Percentiles rank a stretch among this genome's conserved stretches.
Conservation (phyloP, 768 basidiomycete genomes). For the Mrakia hoshinonis region DNA sequence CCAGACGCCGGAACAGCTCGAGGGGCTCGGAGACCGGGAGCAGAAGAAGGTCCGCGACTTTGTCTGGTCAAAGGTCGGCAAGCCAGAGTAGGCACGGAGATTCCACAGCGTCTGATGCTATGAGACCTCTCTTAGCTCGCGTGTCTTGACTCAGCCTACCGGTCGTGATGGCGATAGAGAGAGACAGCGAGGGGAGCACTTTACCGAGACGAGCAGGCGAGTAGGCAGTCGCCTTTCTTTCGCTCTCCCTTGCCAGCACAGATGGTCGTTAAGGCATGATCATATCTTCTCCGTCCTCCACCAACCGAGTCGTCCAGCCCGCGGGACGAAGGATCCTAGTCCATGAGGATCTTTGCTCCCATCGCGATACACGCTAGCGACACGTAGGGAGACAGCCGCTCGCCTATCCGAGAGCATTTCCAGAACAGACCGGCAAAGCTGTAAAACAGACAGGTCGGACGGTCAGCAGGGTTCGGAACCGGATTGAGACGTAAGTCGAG, state of each 20-base stretch:
- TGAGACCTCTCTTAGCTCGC: too few species aligned
- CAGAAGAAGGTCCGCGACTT: slow-evolving; percentile 71
- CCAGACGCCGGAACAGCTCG: slow-evolving; percentile 75
- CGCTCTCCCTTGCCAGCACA: too few species aligned
- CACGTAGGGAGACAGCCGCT: slow-evolving; percentile 92
- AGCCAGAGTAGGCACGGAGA: slow-evolving; percentile 25
- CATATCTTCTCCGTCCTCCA: too few species aligned
- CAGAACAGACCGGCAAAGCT: slow-evolving; percentile 89
- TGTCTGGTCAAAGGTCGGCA: slow-evolving; percentile 43
- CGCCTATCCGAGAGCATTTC: slow-evolving; percentile 93
- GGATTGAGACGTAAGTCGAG: neutral
- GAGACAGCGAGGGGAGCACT: too few species aligned
- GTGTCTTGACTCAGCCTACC: too few species aligned
- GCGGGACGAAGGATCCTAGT: too few species aligned
- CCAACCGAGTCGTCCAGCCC: too few species aligned
- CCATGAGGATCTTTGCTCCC: slow-evolving; percentile 64
- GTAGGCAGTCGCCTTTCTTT: too few species aligned
- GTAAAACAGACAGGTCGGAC: neutral
- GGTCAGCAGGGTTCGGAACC: neutral
- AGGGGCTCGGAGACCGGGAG: slow-evolving; percentile 82
- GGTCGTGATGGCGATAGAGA: too few species aligned
- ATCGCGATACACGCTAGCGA: slow-evolving; percentile 84
- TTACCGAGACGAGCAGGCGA: too few species aligned
- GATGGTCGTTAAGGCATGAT: too few species aligned
- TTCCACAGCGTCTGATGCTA: too few species aligned